Base-by-base conservation (phyloP, 352 stramenopile species). In the Blastocystis sp. region DNA sequence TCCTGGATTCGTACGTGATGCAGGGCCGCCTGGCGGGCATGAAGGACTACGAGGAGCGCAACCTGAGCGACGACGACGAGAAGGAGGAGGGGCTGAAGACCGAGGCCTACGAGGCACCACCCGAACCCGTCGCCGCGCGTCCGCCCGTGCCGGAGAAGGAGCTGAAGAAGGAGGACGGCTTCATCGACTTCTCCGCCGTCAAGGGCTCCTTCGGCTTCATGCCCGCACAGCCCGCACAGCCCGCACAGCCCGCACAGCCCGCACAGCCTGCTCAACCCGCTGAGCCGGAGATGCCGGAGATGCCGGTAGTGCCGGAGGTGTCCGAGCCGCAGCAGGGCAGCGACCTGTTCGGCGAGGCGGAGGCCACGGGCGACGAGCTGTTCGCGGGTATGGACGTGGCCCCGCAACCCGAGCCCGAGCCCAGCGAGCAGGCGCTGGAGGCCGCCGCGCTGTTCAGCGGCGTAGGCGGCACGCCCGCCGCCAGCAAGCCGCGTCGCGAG, bases 1-100 rank as follows among this genome's bases (percentile, higher is more conserved):
- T 87, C 65, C 65, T 87, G 4, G 65, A 87, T 78, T 48, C 34
- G 19, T 87, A 87, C 45, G 77, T 87, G 41, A 65, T 77, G 45
- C 34, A 87, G 41, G 77, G 43, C 23, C 62, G 65, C 17, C 40
- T 87, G 65, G 34, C n/a, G 38, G 77, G 77, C 38, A 69, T 59
- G 23, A 74, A 74, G 41, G 77, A 87, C 65, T 87, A 87, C 41
- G 65, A 87, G 41, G 62, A 21, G 34, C 77, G 45, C 45, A 56
- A 87, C 21, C n/a, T 87, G 14, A 77, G 62, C 40, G 65, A 87
- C 21, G 77, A 87, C 2, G 77, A 87, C 21, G 69, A 78, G 21
- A 64, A 78, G 53, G 77, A 87, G 21, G 67, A 9, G 21, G 77
- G 77, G 34, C 28, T 87, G 2, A 87, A 87, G 45, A 87, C 77